These are phyloP conservation scores for Acorus calamus DNA, from an alignment of 106 monocot genomes.

Conservation along the genomic window DNA sequence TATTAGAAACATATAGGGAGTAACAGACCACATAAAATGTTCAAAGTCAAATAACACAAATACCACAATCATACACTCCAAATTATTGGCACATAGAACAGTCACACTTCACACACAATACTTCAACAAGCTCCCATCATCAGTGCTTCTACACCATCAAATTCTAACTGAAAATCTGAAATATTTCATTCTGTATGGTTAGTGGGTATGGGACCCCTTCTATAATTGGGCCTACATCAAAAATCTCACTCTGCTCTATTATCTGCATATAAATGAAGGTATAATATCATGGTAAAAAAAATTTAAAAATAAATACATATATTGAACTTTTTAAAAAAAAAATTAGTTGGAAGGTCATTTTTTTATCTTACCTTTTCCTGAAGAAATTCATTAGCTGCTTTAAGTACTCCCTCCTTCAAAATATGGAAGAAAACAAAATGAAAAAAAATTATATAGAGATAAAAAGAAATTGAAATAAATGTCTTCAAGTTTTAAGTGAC, in stretches of 20 bases:
- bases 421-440: not conserved
- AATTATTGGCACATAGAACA: no score
- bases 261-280: slow-evolving; percentile 21
- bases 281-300: not conserved
- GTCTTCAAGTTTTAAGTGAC: no score
- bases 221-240: slow-evolving; percentile 22
- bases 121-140: no score
- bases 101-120: no score
- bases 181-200: slow-evolving; percentile 34
- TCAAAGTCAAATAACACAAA: no score
- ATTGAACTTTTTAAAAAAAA: no score
- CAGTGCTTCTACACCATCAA: no score
- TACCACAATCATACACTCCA: no score
- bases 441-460: not conserved
- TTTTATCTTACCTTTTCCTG: slow-evolving; percentile 41
- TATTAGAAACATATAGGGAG: no score
- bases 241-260: slow-evolving; percentile 32
- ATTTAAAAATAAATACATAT: slow-evolving; percentile 7
- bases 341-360: no score
- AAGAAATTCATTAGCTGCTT: slow-evolving; percentile 61
- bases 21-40: no score
- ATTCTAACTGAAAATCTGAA: slow-evolving; percentile 9
- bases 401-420: slow-evolving; percentile 55
- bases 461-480: no score
- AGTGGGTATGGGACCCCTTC: slow-evolving; percentile 34